phyloP scores from a whole-genome alignment of 2,329 filamentous ascomycete species.

The Cytospora schulzeri region DNA sequence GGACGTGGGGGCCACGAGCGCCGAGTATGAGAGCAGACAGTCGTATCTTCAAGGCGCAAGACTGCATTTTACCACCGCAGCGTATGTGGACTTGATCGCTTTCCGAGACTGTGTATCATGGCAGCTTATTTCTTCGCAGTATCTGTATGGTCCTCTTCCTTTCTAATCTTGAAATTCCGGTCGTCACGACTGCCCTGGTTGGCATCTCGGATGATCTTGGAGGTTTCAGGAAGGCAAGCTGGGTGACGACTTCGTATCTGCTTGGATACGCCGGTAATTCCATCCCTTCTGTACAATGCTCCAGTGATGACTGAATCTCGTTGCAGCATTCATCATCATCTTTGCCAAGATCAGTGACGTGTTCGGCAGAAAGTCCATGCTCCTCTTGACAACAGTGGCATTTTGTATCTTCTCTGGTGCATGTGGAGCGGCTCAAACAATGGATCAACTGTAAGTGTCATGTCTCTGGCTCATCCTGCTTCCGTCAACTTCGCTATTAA shows the following conservation, averaged over 20 bases:
- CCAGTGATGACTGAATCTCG: background rate
- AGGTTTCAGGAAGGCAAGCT: background rate
- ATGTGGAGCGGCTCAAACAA: background rate
- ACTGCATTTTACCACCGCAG: background rate
- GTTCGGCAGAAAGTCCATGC: background rate
- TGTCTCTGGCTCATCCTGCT: no score
- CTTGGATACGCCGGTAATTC: no score
- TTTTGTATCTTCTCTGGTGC: constrained; percentile 8
- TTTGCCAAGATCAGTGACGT: constrained; percentile 14
- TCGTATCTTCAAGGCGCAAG: background rate
- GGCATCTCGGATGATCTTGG: background rate
- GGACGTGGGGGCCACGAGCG: background rate
- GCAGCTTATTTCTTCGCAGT: background rate
- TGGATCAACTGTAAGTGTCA: background rate
- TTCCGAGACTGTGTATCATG: background rate
- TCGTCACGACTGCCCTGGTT: background rate
- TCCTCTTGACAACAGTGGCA: background rate
- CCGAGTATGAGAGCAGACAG: background rate
- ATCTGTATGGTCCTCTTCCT: background rate
- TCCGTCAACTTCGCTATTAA: background rate
- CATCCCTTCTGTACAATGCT: no score
- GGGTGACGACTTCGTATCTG: background rate
- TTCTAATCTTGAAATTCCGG: background rate
- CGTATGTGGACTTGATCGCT: background rate
- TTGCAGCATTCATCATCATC: background rate